Percentiles rank a stretch among this genome's conserved stretches.
These are phyloP conservation scores for Paramecium sexaurelia DNA, from an alignment of 73 alveolate genomes.

Conservation along the genomic window DNA sequence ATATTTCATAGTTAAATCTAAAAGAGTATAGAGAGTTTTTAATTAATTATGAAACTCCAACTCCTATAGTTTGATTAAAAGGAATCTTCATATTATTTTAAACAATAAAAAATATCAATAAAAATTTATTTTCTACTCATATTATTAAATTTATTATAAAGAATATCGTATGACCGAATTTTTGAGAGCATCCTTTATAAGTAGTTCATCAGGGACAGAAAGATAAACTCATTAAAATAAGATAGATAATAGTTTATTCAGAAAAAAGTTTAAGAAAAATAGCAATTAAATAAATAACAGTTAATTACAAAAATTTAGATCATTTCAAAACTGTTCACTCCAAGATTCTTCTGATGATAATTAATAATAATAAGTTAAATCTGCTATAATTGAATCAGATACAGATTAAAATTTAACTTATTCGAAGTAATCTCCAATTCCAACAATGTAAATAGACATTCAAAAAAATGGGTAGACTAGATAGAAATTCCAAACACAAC, in stretches of 20 bases:
- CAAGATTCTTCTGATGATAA: neutral
- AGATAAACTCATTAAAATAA: neutral
- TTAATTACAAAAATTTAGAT: neutral
- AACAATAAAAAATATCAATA: neutral
- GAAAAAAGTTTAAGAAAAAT: neutral
- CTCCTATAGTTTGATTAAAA: neutral
- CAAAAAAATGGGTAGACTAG: neutral
- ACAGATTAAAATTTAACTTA: neutral
- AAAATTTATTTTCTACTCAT: neutral
- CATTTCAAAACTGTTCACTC: neutral
- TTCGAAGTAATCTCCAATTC: neutral
- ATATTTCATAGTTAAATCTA: neutral
- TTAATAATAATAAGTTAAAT: neutral
- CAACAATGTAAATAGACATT: neutral
- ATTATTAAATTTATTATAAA: neutral
- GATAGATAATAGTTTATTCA: neutral
- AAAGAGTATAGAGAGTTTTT: neutral
- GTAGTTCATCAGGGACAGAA: conserved; percentile 33
- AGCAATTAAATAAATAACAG: neutral
- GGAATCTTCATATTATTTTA: neutral
- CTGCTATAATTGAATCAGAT: conserved; percentile 2
- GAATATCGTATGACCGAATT: neutral
- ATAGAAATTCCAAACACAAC: neutral
- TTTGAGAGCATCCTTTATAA: neutral
- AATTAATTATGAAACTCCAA: neutral